Percentiles rank a stretch among this genome's conserved stretches.
Evolutionary conservation across 2,329 filamentous ascomycete genomes (phyloP).

Genomic region (Pseudocercospora fuligena): DNA sequence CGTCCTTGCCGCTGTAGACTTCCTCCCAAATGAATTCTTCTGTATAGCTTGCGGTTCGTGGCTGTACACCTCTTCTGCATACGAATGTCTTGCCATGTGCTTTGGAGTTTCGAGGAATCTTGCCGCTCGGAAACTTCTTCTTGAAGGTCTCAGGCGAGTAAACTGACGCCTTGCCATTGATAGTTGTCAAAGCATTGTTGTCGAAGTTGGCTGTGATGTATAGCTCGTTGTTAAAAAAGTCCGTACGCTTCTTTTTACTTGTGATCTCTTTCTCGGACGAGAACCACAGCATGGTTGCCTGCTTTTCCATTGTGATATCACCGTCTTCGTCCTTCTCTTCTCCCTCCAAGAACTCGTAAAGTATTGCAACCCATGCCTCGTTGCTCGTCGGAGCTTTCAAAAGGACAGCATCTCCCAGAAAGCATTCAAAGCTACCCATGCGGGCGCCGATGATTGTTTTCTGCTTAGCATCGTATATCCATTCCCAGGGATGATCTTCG

Average conservation of each 20-base stretch:
- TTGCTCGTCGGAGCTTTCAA: conserved; percentile 82
- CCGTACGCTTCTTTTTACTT: conserved; percentile 77
- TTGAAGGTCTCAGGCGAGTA: conserved; percentile 74
- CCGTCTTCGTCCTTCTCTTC: conserved; percentile 67
- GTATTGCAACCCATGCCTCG: conserved; percentile 90
- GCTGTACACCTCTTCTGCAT: conserved; percentile 87
- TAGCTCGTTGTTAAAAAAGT: conserved; percentile 81
- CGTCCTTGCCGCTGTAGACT: conserved; percentile 70
- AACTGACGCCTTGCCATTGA: conserved; percentile 85
- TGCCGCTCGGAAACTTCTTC: conserved; percentile 72
- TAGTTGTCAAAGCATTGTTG: conserved; percentile 81
- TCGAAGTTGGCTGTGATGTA: conserved; percentile 91
- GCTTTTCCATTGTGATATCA: conserved; percentile 59
- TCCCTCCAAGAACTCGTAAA: conserved; percentile 78
- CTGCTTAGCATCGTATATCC: conserved; percentile 59
- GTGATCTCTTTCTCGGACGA: conserved; percentile 87
- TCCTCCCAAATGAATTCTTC: conserved; percentile 93
- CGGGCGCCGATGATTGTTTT: conserved; percentile 74
- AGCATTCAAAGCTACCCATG: conserved; percentile 80
- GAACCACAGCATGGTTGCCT: conserved; percentile 94
- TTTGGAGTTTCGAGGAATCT: conserved; percentile 71
- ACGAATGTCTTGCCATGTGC: conserved; percentile 87
- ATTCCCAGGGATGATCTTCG: conserved; percentile 58
- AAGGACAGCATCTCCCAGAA: conserved; percentile 80
- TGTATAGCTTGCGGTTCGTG: conserved; percentile 86